These are phyloP conservation scores for Rhodotorula mucilaginosa DNA, from an alignment of 1,284 basidiomycete genomes.

Conservation along the genomic window DNA sequence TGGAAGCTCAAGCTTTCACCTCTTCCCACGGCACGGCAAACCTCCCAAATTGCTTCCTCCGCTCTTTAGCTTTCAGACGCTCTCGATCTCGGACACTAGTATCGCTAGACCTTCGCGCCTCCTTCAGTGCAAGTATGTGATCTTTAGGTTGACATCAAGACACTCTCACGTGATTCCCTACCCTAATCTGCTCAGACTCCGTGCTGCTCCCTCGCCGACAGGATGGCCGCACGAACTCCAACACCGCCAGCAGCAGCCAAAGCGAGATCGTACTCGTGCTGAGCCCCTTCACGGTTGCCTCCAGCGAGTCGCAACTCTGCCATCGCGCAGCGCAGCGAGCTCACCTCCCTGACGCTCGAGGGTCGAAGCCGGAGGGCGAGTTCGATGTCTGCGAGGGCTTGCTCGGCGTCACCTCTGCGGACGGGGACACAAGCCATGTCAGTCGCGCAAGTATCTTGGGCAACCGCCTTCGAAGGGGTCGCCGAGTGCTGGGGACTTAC, in stretches of 20 bases:
- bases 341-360: conserved; percentile 6
- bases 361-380: conserved; percentile 15
- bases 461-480: background rate
- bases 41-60: too few species aligned
- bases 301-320: conserved; percentile 15
- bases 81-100: too few species aligned
- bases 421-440: background rate
- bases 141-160: too few species aligned
- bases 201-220: background rate
- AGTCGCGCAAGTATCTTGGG: too few species aligned
- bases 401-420: conserved; percentile 22
- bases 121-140: too few species aligned
- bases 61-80: too few species aligned
- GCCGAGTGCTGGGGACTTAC: background rate
- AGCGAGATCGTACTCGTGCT: conserved; percentile 19
- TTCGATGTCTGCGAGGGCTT: conserved; percentile 23
- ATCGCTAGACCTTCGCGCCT: too few species aligned
- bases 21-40: too few species aligned
- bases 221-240: background rate
- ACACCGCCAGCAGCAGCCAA: conserved; percentile 5
- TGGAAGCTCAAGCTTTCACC: too few species aligned
- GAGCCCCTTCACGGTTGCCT: conserved; percentile 9
- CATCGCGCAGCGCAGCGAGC: conserved; percentile 9
- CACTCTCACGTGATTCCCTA: too few species aligned
- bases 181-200: background rate